These are phyloP conservation scores for Aspergillus sp. DNA, from an alignment of 2,329 filamentous ascomycete species.

Conservation along the genomic window DNA sequence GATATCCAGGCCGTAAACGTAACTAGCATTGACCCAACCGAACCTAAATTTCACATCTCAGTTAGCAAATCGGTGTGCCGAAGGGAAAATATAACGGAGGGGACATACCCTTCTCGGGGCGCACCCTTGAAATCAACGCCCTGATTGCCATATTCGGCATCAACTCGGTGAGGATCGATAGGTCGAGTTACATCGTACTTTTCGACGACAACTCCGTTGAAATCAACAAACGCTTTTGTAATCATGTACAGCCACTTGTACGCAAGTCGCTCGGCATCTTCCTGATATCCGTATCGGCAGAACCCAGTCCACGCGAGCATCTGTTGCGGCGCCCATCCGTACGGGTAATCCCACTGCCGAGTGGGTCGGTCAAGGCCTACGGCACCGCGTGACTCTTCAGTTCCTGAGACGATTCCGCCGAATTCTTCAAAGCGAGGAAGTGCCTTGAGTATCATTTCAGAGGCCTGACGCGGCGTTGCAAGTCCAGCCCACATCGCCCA, in stretches of 20 bases:
- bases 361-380: constrained; percentile 83
- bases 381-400: constrained; percentile 79
- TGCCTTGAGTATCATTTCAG: constrained; percentile 74
- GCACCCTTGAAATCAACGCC: constrained; percentile 94
- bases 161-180: constrained; percentile 87
- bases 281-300: constrained; percentile 84
- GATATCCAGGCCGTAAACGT: constrained; percentile 87
- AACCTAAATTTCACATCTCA: constrained; percentile 67
- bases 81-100: constrained; percentile 7
- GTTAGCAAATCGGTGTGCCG: constrained; percentile 6
- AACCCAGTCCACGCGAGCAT: constrained; percentile 96
- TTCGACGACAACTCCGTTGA: constrained; percentile 96
- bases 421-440: constrained; percentile 85
- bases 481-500: constrained; percentile 97
- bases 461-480: constrained; percentile 81
- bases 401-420: constrained; percentile 86
- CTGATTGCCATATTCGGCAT: constrained; percentile 97
- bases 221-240: constrained; percentile 96
- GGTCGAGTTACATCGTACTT: constrained; percentile 96
- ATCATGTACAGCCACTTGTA: constrained; percentile 99
- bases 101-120: constrained; percentile 85
- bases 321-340: constrained; percentile 97
- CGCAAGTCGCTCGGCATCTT: constrained; percentile 82
- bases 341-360: constrained; percentile 97
- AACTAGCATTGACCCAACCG: constrained; percentile 98